phyloP scores from a whole-genome alignment of 495 filamentous ascomycete genomes.

The Mytilinidion resinicola region DNA sequence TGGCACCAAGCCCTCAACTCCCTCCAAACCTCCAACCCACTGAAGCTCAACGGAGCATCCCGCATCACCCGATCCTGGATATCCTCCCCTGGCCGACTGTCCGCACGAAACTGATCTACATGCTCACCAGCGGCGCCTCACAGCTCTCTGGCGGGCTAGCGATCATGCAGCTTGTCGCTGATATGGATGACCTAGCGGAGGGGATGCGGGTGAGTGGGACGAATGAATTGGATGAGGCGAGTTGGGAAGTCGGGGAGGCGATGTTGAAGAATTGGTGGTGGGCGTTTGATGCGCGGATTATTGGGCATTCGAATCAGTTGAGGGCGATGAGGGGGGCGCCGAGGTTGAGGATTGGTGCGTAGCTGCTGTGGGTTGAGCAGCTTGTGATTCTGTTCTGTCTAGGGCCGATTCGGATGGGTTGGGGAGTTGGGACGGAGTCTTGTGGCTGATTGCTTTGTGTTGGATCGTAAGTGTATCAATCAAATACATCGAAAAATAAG shows the following conservation, averaged over 20 bases:
- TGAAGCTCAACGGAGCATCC: constrained; percentile 32
- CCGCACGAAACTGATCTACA: constrained; percentile 42
- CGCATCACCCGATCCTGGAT: constrained; percentile 48
- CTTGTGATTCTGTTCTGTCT: no score
- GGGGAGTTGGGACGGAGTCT: no score
- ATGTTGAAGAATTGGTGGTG: constrained; percentile 50
- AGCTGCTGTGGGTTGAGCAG: no score
- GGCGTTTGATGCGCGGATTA: constrained; percentile 40
- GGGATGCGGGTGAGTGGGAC: constrained; percentile 38
- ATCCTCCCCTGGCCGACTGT: constrained; percentile 45
- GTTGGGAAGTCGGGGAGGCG: constrained; percentile 46
- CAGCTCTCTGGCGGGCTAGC: constrained; percentile 36
- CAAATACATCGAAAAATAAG: no score
- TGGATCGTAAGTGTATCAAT: no score
- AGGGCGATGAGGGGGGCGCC: constrained; percentile 23
- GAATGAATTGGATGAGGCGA: constrained; percentile 35
- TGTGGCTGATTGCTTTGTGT: no score
- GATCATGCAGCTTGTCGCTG: constrained; percentile 39
- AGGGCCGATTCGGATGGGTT: no score
- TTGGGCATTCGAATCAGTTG: constrained; percentile 41
- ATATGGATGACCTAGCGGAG: constrained; percentile 46
- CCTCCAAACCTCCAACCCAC: constrained; percentile 22
- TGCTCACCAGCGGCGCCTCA: constrained; percentile 37
- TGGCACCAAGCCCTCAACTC: constrained; percentile 17
- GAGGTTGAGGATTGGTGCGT: neutral